Base-by-base conservation (phyloP, 257 asterid species). In the Gardenia jasminoides region DNA sequence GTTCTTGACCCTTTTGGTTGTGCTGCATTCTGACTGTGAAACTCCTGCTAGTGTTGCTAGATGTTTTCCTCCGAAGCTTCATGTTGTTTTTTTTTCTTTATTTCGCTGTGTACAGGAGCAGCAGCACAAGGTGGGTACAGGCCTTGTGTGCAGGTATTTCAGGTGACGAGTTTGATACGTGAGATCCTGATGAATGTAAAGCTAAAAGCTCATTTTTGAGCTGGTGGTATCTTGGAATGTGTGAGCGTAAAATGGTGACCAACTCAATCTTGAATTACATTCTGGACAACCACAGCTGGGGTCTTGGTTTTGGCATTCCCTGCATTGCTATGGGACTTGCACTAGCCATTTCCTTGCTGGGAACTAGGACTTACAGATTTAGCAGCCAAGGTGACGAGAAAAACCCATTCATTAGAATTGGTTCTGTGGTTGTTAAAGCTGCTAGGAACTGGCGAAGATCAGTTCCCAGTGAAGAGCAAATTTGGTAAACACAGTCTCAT, bases 51-150 rank as follows among this genome's bases (percentile, higher is more conserved):
- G 50, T 36, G 50, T 26, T 61, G 15, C 12, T 5, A 47, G 83
- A 48, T 89, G 94, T 82, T 79, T 92, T 47, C 91, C 92, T 15
- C 82, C 90, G 15, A 82, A 58, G 52, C 46, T 85, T 61, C 91
- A 89, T 72, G 58, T 88, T 20, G 20, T n/a, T n/a, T 83, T 58
- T 75, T 90, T 43, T 89, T 90, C 82, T 92, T 89, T 89, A 46
- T 88, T 85, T 89, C 95, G 3, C 71, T 92, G 82, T 90, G 90
- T 74, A 28, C 83, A 52, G 79, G 85, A 30, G 95, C 93, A 68
- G 70, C 89, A 26, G 97, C 90, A 7, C 93, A 92, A 83, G 93
- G 91, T 62, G 93, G 95, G 87, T 93, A 92, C 80, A 92, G 89
- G 70, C 96, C 97, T 1, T 89, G 96, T 74, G 88, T 87, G 67